Conservation (phyloP, 2,329 filamentous ascomycete species). For the Coniochaeta prunicola region DNA sequence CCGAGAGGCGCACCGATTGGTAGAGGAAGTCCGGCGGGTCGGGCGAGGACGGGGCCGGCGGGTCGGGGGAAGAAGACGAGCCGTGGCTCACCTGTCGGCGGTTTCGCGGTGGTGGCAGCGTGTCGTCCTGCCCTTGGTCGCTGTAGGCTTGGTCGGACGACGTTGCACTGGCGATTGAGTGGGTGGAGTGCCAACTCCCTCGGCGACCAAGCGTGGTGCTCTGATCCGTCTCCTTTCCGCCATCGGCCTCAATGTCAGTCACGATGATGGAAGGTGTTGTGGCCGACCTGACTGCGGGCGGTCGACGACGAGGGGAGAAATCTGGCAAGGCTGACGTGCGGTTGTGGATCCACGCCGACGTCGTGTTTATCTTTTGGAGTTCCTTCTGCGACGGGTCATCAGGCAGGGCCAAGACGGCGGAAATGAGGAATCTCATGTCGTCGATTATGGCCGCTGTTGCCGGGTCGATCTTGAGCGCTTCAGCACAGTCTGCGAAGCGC, state of each 20-base stretch:
- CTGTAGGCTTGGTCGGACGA: slow-evolving; percentile 1
- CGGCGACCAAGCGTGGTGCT: neutral
- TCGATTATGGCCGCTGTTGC: slow-evolving; percentile 43
- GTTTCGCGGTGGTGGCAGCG: neutral
- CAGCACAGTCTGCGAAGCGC: slow-evolving; percentile 32
- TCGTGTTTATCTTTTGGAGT: slow-evolving; percentile 28
- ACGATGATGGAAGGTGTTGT: neutral
- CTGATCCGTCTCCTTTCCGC: neutral
- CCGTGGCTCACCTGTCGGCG: neutral
- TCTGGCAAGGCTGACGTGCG: slow-evolving; percentile 24
- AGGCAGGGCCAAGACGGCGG: slow-evolving; percentile 32
- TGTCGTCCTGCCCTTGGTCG: neutral
- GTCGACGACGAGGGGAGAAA: slow-evolving; percentile 6
- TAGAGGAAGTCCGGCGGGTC: slow-evolving; percentile 35
- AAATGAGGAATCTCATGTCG: slow-evolving; percentile 40
- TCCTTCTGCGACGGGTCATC: slow-evolving; percentile 24
- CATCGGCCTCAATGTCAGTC: neutral
- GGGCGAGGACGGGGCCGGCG: slow-evolving; percentile 4
- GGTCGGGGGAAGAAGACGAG: neutral
- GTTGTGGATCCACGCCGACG: slow-evolving; percentile 31
- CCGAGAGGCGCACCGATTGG: slow-evolving; percentile 35
- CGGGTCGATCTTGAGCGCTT: slow-evolving; percentile 34
- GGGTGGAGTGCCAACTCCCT: neutral
- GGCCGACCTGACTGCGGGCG: neutral
- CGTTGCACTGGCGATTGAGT: neutral